Percentiles rank a stretch among this genome's conserved stretches.
Evolutionary conservation across 768 basidiomycete species (phyloP).

Genomic region (Asterophora parasitica): DNA sequence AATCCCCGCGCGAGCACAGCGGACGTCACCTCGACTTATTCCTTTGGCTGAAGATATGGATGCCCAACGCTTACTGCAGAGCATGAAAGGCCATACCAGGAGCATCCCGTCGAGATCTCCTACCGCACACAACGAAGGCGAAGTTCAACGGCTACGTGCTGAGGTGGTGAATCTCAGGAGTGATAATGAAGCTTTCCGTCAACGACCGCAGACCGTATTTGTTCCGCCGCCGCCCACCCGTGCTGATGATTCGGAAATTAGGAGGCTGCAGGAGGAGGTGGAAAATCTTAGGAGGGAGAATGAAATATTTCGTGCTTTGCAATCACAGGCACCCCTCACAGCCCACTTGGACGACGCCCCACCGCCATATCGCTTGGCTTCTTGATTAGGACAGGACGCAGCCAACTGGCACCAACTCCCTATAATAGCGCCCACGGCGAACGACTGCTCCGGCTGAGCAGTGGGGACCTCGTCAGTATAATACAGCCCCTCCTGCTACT

Average conservation of each 20-base stretch:
- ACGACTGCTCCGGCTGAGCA: too few relatives aligned
- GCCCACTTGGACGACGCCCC: neutral
- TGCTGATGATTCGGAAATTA: neutral
- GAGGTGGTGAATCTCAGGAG: conserved; percentile 9
- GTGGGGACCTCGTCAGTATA: too few relatives aligned
- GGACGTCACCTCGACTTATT: neutral
- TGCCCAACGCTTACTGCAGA: conserved; percentile 4
- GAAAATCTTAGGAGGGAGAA: conserved; percentile 11
- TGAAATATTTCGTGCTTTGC: conserved; percentile 7
- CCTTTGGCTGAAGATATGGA: conserved; percentile 2
- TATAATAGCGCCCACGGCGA: too few relatives aligned
- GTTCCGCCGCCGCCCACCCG: neutral
- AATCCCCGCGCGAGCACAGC: neutral
- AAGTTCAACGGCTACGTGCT: conserved; percentile 2
- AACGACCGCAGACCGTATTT: neutral
- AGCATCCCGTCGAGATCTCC: neutral
- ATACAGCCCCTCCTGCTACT: too few relatives aligned
- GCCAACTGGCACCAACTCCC: neutral
- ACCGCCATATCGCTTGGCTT: neutral
- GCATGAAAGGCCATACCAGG: conserved; percentile 11
- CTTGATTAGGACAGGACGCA: neutral
- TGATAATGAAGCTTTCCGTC: neutral
- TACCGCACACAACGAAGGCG: neutral
- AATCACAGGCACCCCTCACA: neutral
- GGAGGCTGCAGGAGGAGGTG: conserved; percentile 4